Evolutionary conservation across 2,329 filamentous ascomycete species (phyloP), one percentile per base, ranked within the genome.

Genomic region (Arthrobotrys pseudoclavata): DNA sequence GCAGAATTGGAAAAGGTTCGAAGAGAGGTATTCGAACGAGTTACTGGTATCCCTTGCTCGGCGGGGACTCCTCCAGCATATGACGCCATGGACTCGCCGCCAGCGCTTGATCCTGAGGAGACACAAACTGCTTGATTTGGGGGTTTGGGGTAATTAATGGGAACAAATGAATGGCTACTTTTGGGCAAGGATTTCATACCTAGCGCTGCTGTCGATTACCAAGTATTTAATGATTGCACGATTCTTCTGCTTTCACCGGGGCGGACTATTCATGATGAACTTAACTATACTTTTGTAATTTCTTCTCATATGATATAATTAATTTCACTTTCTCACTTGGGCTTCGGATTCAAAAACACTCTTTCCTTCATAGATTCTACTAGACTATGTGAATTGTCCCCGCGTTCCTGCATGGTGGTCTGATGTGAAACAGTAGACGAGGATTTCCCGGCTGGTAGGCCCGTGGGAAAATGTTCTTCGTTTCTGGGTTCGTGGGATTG

Each of bases 1-100:
- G 69, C 75, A 12, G 83, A 83, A 45, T 79, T 88, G 50, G 87
- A 88, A 77, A 83, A 82, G 55, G 83, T 85, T 69, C 84, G 87
- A 24, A 84, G 85, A 69, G 79, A 82, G 1, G 85, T 86, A 0
- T 87, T 87, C 76, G 82, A 84, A 55, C 81, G 79, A 20, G 80
- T 81, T 66, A 79, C 82, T 18, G 75, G 82, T 5, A 34, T 67
- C 0, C 37, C 53, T 45, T 71, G 61, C 37, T 40, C 4, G 4
- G 18, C 29, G 1, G 48, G 53, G 15, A 53, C 48, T 31, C 69
- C 75, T 29, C 62, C 63, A 48, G 31, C 63, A 24, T 74, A 79
- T 47, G 69, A 69, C 6, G 48, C 47, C 3, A 42, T 53, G 55
- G 63, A 40, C 2, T 47, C 68, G 9, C 63, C 63, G 4, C 61